phyloP scores from a whole-genome alignment of 2,329 filamentous ascomycete genomes.

The Thelonectria olida region DNA sequence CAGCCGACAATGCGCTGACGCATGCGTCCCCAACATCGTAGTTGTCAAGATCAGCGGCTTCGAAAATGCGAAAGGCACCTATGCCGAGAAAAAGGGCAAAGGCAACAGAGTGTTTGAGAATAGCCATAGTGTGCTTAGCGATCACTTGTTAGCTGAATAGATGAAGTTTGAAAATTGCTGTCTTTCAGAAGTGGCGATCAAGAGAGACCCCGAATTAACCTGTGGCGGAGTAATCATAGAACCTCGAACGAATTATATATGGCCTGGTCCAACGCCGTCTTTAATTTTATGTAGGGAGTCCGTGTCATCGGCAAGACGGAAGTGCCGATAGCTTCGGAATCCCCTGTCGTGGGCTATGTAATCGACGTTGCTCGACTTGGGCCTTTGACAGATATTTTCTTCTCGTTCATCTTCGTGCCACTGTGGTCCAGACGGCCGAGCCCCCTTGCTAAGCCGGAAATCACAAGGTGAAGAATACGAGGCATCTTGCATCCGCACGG shows the following conservation, averaged over 20 bases:
- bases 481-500: neutral
- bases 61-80: conserved; percentile 4
- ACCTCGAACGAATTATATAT: neutral
- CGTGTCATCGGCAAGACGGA: neutral
- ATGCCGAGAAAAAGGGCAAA: conserved; percentile 1
- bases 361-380: neutral
- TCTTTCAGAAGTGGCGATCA: neutral
- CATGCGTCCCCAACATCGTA: conserved; percentile 9
- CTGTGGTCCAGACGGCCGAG: neutral
- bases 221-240: neutral
- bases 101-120: neutral
- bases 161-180: neutral
- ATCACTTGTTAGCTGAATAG: neutral
- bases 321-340: neutral
- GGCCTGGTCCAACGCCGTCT: neutral
- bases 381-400: neutral
- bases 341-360: neutral
- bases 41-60: conserved; percentile 4
- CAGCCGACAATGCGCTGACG: conserved; percentile 9
- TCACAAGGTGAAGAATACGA: neutral
- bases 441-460: neutral
- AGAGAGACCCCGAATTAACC: conserved; percentile 12
- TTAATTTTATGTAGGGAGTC: neutral
- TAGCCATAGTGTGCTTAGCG: conserved; percentile 2
- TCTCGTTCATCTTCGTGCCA: neutral